Evolutionary conservation across 257 asterid species (phyloP).

Genomic region (Cynanchum wilfordii): DNA sequence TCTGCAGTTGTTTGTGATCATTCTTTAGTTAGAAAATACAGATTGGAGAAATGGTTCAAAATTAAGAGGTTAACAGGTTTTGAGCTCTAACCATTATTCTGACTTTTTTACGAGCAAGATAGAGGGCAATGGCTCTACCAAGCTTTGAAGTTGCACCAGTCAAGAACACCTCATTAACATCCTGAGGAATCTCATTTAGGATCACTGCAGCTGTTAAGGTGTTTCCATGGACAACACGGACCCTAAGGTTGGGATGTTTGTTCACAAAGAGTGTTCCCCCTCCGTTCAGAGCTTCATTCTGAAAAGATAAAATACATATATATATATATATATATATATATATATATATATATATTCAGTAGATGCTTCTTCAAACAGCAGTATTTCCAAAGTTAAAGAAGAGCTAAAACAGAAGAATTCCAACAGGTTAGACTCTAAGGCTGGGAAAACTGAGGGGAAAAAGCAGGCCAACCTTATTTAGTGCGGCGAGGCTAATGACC

Average conservation of each 20-base stretch:
- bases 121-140: constrained; percentile 84
- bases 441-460: constrained; percentile 11
- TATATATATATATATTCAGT: background rate
- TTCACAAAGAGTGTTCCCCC: constrained; percentile 72
- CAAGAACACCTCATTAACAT: constrained; percentile 70
- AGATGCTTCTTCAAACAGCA: background rate
- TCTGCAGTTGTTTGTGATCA: constrained; percentile 33
- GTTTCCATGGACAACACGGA: constrained; percentile 89
- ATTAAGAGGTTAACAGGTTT: too few species aligned
- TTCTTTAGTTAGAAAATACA: background rate
- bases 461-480: constrained; percentile 57
- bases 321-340: background rate
- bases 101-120: constrained; percentile 62
- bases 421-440: background rate
- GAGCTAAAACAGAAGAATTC: background rate
- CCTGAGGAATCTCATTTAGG: constrained; percentile 60
- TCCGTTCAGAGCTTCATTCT: constrained; percentile 85
- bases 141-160: constrained; percentile 94
- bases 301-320: constrained; percentile 10
- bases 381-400: background rate
- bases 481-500: constrained; percentile 94
- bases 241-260: constrained; percentile 76
- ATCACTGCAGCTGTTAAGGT: constrained; percentile 91
- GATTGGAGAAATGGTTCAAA: background rate
- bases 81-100: constrained; percentile 55